phyloP scores from a whole-genome alignment of 768 basidiomycete genomes.

The Chiua virens region DNA sequence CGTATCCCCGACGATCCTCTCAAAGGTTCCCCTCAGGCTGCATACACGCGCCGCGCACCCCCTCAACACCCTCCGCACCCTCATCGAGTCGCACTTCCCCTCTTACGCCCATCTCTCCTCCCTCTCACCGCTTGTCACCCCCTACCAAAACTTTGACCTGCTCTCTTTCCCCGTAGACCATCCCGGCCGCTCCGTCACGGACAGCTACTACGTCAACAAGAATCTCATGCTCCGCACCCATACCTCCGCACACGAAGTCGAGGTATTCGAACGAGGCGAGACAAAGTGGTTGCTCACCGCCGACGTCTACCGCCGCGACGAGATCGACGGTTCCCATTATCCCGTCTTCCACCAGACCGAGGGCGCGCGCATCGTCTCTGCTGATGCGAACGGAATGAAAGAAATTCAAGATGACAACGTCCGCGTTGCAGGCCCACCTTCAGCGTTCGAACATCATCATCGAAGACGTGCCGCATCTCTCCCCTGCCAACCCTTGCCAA shows the following conservation, averaged over 20 bases:
- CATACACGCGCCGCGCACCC: slow-evolving; percentile 82
- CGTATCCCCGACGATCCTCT: slow-evolving; percentile 79
- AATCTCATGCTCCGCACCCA: slow-evolving; percentile 94
- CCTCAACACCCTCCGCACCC: slow-evolving; percentile 75
- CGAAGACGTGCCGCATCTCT: slow-evolving; percentile 78
- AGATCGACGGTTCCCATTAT: slow-evolving; percentile 95
- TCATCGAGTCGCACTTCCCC: slow-evolving; percentile 84
- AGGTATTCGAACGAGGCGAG: slow-evolving; percentile 74
- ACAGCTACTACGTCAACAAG: slow-evolving; percentile 95
- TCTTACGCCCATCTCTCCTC: slow-evolving; percentile 72
- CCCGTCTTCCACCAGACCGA: slow-evolving; percentile 99
- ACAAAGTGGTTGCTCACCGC: slow-evolving; percentile 90
- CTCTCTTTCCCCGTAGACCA: slow-evolving; percentile 93
- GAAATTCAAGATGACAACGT: slow-evolving; percentile 75
- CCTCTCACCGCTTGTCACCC: slow-evolving; percentile 86
- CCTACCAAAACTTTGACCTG: slow-evolving; percentile 93
- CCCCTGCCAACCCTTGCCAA: slow-evolving; percentile 79
- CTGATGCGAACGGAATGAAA: slow-evolving; percentile 54
- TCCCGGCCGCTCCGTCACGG: slow-evolving; percentile 85
- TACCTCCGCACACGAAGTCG: slow-evolving; percentile 98
- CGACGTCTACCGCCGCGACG: slow-evolving; percentile 97
- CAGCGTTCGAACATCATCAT: slow-evolving; percentile 77
- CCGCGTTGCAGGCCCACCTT: slow-evolving; percentile 55
- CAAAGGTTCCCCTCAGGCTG: slow-evolving; percentile 74
- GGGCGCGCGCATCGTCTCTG: slow-evolving; percentile 80